Conservation (phyloP, 2,329 filamentous ascomycete species). For the Epichloe scottii region DNA sequence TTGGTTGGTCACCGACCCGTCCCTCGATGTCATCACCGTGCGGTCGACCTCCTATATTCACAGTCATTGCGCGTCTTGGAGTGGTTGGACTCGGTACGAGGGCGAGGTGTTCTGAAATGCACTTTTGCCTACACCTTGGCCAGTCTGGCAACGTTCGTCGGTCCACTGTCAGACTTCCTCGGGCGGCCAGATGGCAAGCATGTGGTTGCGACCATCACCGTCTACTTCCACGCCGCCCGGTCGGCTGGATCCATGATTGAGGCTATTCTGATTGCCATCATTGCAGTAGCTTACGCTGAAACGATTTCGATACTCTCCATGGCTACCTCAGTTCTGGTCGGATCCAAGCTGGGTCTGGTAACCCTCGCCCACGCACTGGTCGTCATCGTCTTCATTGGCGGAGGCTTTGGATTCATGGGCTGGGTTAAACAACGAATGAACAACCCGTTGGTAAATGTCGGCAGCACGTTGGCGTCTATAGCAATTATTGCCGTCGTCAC, state of each 20-base stretch:
- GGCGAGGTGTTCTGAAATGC: conserved; percentile 71
- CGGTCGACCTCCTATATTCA: background rate
- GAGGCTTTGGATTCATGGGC: conserved; percentile 68
- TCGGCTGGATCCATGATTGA: conserved; percentile 78
- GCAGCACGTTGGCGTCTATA: conserved; percentile 69
- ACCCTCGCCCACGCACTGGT: conserved; percentile 63
- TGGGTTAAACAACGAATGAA: conserved; percentile 68
- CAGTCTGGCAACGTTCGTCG: conserved; percentile 69
- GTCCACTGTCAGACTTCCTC: conserved; percentile 55
- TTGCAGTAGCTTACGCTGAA: conserved; percentile 56
- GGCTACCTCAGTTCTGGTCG: conserved; percentile 66
- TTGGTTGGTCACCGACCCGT: background rate
- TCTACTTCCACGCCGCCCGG: conserved; percentile 80
- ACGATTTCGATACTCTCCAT: conserved; percentile 68
- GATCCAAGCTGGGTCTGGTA: conserved; percentile 49
- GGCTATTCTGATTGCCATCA: conserved; percentile 58
- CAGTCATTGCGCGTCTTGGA: background rate
- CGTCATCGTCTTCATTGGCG: conserved; percentile 66
- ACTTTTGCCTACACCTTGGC: conserved; percentile 74
- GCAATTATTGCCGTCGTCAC: conserved; percentile 76
- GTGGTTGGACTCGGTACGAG: conserved; percentile 56
- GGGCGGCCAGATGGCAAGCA: conserved; percentile 80
- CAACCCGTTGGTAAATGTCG: conserved; percentile 65
- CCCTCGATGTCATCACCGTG: background rate
- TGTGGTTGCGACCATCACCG: conserved; percentile 77